Base-by-base conservation (phyloP, 371 early-diverging fungal genomes). In the Mortierella sp. region DNA sequence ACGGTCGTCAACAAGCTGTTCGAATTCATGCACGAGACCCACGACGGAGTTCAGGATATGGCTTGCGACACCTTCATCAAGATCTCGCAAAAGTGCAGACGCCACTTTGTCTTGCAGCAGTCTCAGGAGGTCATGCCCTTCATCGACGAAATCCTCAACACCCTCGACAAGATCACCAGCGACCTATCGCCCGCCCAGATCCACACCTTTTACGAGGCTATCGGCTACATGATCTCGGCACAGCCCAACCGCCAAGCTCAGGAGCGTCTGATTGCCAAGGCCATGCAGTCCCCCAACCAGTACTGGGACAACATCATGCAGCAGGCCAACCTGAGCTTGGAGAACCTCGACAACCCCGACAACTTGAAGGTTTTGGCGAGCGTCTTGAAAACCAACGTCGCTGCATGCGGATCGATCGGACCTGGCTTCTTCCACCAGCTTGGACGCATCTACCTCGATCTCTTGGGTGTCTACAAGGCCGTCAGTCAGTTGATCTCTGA, bases 11-110 rank as follows among this genome's bases (percentile, higher is more conserved):
- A 98, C 92, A 99, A 99, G 86, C 89, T 99, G 48, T 99, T 99
- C 88, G 99, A 99, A 89, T 99, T 99, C 88, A 99, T 99, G 99
- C 98, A 99, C 81, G 99, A 99, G 88, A 89, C 93, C 7, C 99
- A 99, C 79, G 99, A 99, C 88, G 99, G 99, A 89, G 99, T 99
- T 26, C 98, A 99, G 86, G 99, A 99, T 87, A 99, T 99, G 99
- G 99, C 99, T 31, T 99, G 99, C 87, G 99, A 99, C 87, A 99
- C 99, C 4, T 99, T 99, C 86, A 97, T 98, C 77, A 99, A 97
- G 85, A 99, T 99, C 82, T 91, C 98, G 22, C 96, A 98, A 82
- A 98, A 98, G 85, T 98, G 99, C 88, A 94, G 94, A 55, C 93
- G 96, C 31, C 98, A 99, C 80, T 99, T 99, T 90, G 94, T 98